A percentile compares a stretch with the other conserved stretches of the same genome.
Conservation (phyloP, 208 protist species). For the Strigomonas culicis region DNA sequence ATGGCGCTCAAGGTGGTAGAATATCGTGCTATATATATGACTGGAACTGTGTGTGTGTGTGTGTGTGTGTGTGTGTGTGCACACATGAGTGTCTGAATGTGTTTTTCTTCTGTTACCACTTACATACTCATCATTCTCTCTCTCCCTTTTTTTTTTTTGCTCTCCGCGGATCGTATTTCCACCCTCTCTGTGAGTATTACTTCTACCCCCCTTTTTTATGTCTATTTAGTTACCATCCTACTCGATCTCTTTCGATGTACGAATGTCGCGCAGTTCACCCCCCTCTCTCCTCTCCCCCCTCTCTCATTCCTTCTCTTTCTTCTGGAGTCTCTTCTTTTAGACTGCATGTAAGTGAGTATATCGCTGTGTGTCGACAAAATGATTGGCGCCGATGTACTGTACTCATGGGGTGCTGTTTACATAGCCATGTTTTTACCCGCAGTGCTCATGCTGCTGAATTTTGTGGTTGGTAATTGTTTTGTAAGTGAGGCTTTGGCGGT, state of each 20-base stretch:
- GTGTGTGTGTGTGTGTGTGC: conserved; percentile 2
- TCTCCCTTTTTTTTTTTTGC: conserved; percentile 12
- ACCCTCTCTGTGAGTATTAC: conserved; percentile 3
- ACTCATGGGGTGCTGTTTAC: conserved; percentile 62
- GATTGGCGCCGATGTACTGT: conserved; percentile 30
- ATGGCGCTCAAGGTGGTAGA: too few relatives aligned
- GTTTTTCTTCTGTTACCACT: background rate
- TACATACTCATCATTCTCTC: conserved; percentile 12
- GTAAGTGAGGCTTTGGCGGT: conserved; percentile 38
- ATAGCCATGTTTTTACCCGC: conserved; percentile 35
- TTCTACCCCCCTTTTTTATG: too few relatives aligned
- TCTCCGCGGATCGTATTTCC: conserved; percentile 6
- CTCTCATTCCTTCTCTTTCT: too few relatives aligned
- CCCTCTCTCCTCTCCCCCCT: too few relatives aligned
- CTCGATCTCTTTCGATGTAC: too few relatives aligned
- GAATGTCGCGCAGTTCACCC: too few relatives aligned
- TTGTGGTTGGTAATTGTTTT: conserved; percentile 63
- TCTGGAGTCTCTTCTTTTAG: too few relatives aligned
- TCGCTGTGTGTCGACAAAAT: too few relatives aligned
- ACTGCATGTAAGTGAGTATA: too few relatives aligned
- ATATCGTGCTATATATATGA: too few relatives aligned
- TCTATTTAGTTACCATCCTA: too few relatives aligned
- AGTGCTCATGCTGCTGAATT: conserved; percentile 49
- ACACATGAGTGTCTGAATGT: background rate
- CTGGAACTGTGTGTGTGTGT: too few relatives aligned